Evolutionary conservation across 2,329 filamentous ascomycete genomes (phyloP), one percentile per base, ranked within the genome.

Genomic region (Nothopassalora personata): DNA sequence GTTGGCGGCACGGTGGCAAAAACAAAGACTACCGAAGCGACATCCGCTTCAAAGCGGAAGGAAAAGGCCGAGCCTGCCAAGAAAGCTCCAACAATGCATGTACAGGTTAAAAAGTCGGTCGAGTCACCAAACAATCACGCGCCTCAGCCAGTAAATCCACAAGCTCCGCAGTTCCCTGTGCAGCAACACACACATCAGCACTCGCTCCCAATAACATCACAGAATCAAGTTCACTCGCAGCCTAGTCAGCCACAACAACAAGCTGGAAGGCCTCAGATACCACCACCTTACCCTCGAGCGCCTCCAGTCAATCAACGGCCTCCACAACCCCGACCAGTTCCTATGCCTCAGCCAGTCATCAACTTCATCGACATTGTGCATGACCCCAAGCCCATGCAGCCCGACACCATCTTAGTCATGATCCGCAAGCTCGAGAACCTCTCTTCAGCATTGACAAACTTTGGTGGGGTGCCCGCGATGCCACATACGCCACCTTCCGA

Each of bases 391-490:
- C 61, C 63, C 9, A 51, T 48, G 11, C 31, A 59, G 45, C 62
- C 60, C 28, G 58, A 64, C 49, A 66, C 66, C 6, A 60, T 70
- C 13, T 54, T 56, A 11, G 57, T 66, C 19, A 70, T 70, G 65
- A 60, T 68, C 13, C 57, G 64, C 10, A 70, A 66, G 56, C 60
- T 70, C 2, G 57, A 68, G 31, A 59, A 59, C 28, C 56, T 70
- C 45, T 70, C 68, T 18, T 47, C 55, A 5, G 64, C 67, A 13
- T 60, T 71, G 23, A 67, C 64, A 5, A 64, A 64, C 30, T 70
- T 71, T 43, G 68, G 68, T 39, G 68, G 68, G 31, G 63, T 68
- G 19, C 64, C 65, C 13, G 51, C 60, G 10, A 56, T 63, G 13
- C 53, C 64, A 39, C 43, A 58, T 11, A 63, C 60, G 28, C 62